Conservation (phyloP, 805 yeast genomes). For the Kuraishia piskuri region DNA sequence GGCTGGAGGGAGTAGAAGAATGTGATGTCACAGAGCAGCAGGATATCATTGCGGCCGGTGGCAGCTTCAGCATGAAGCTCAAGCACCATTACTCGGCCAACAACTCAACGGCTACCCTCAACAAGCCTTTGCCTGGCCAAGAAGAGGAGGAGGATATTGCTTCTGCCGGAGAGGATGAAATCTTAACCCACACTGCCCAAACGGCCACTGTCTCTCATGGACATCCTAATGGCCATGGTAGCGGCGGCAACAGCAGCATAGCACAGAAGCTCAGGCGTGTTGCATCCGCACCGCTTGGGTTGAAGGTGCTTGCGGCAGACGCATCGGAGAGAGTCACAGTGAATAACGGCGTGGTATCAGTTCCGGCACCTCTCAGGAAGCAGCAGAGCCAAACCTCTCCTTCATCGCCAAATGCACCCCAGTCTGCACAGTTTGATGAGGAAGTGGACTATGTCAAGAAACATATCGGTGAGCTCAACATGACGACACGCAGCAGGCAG, state of each 20-base stretch:
- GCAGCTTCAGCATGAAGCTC: conserved; percentile 19
- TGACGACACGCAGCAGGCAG: conserved; percentile 27
- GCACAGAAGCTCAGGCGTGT: conserved; percentile 52
- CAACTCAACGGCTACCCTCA: conserved; percentile 16
- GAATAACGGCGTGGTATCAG: neutral
- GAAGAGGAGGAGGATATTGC: neutral
- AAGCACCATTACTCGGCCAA: conserved; percentile 23
- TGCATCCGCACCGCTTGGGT: conserved; percentile 75
- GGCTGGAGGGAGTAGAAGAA: conserved; percentile 10
- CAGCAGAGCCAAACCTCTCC: neutral
- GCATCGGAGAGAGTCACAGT: neutral
- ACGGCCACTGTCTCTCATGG: neutral
- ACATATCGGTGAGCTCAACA: conserved; percentile 29
- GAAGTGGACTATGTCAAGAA: conserved; percentile 9
- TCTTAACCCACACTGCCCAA: neutral
- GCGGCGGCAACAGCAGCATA: conserved; percentile 5
- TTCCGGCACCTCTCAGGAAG: neutral
- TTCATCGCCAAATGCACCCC: neutral
- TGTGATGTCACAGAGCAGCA: conserved; percentile 16
- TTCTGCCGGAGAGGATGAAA: neutral
- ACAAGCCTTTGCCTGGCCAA: neutral
- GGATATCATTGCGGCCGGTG: conserved; percentile 12
- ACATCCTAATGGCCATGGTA: neutral
- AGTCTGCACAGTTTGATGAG: neutral
- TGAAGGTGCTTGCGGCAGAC: conserved; percentile 26